Conservation (phyloP, 2,329 filamentous ascomycete species). For the Parafenestella ontariensis region DNA sequence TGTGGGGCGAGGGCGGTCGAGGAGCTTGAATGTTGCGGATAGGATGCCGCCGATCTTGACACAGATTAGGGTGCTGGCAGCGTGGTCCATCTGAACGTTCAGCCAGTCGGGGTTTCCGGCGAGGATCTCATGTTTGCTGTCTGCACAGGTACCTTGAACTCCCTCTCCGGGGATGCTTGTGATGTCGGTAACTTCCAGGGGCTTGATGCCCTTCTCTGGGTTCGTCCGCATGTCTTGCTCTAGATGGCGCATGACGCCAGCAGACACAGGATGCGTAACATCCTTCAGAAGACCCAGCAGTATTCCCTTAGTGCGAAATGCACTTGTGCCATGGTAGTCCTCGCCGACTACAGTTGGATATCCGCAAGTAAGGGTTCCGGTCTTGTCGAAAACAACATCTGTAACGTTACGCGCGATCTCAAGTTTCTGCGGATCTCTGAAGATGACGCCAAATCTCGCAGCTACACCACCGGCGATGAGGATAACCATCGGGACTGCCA, state of each 20-base stretch:
- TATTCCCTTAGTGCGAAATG: constrained; percentile 21
- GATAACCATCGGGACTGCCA: constrained; percentile 80
- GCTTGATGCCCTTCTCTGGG: constrained; percentile 6
- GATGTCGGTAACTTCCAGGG: constrained; percentile 28
- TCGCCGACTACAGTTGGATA: constrained; percentile 51
- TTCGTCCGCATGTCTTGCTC: constrained; percentile 8
- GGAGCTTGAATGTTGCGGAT: constrained; percentile 60
- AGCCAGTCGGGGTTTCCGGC: constrained; percentile 61
- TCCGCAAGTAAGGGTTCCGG: constrained; percentile 74
- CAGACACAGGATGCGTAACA: constrained; percentile 61
- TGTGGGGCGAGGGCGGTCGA: constrained; percentile 57
- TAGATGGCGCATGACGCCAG: constrained; percentile 48
- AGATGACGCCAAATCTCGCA: constrained; percentile 69
- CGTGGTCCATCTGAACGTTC: constrained; percentile 35
- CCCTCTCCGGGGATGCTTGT: constrained; percentile 54
- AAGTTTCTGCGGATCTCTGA: constrained; percentile 70
- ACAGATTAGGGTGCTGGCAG: constrained; percentile 44
- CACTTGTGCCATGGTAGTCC: constrained; percentile 21
- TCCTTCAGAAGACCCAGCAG: constrained; percentile 53
- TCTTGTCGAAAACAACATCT: constrained; percentile 82
- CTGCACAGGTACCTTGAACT: constrained; percentile 49
- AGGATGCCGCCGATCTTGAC: constrained; percentile 45
- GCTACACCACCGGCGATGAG: constrained; percentile 73
- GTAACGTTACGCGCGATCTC: constrained; percentile 67
- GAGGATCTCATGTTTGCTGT: constrained; percentile 36